phyloP scores from a whole-genome alignment of 306 rosid genomes.

The Aeschynomene evenia region DNA sequence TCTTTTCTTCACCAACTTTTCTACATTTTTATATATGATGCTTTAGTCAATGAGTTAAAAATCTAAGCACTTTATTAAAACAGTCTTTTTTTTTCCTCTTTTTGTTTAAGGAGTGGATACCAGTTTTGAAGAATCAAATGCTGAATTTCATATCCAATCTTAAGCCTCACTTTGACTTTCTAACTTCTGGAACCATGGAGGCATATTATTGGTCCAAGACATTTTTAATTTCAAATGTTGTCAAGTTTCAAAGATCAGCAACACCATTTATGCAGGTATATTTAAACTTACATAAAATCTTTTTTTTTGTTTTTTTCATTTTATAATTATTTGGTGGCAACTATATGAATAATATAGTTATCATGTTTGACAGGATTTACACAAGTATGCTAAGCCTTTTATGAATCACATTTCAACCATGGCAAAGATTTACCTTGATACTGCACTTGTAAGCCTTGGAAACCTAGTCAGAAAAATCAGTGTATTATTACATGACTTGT shows the following conservation, averaged over 20 bases:
- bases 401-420: conserved; percentile 16
- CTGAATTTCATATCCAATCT: conserved; percentile 29
- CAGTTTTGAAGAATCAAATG: conserved; percentile 32
- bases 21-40: not conserved
- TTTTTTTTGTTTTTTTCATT: not conserved
- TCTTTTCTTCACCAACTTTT: not conserved
- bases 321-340: not conserved
- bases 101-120: conserved; percentile 26
- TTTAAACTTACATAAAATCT: not conserved
- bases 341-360: not conserved
- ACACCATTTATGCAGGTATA: conserved; percentile 29
- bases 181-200: conserved; percentile 23
- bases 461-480: not conserved
- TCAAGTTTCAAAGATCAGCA: conserved; percentile 17
- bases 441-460: conserved; percentile 8
- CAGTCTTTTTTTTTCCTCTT: not conserved
- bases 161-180: conserved; percentile 19
- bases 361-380: conserved; percentile 35
- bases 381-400: conserved; percentile 21
- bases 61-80: not conserved
- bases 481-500: not conserved
- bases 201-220: conserved; percentile 31
- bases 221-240: conserved; percentile 17
- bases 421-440: conserved; percentile 29
- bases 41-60: not conserved